Conservation (phyloP, 2,329 filamentous ascomycete species). For the Plenodomus tracheiphilus region DNA sequence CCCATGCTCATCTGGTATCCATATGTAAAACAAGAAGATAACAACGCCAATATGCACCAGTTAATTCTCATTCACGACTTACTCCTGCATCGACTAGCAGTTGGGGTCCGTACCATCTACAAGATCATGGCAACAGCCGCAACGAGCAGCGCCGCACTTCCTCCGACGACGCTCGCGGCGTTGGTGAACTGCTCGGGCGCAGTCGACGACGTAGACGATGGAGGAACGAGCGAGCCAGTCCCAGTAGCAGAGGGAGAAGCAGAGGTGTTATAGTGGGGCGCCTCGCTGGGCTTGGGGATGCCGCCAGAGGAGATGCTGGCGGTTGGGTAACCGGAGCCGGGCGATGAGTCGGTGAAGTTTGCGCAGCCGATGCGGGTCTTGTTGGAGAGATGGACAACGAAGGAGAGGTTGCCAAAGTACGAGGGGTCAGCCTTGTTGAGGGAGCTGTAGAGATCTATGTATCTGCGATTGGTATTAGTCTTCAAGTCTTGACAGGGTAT, state of each 20-base stretch:
- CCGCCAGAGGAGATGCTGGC: conserved; percentile 13
- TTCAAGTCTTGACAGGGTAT: background rate
- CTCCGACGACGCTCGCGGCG: conserved; percentile 25
- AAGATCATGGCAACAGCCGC: conserved; percentile 30
- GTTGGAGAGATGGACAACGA: conserved; percentile 60
- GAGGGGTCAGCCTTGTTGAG: conserved; percentile 46
- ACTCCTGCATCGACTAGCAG: background rate
- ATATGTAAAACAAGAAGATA: conserved; percentile 7
- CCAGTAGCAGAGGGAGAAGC: conserved; percentile 15
- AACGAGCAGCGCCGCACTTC: conserved; percentile 26
- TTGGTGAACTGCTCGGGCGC: conserved; percentile 20
- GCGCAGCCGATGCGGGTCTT: conserved; percentile 60
- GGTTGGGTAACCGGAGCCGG: conserved; percentile 52
- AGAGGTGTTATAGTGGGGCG: conserved; percentile 16
- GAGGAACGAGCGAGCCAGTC: conserved; percentile 14
- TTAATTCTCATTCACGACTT: background rate
- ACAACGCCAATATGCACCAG: conserved; percentile 20
- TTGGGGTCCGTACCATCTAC: conserved; percentile 11
- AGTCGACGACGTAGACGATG: conserved; percentile 15
- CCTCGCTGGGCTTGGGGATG: conserved; percentile 9
- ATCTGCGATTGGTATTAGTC: conserved; percentile 35
- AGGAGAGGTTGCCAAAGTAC: conserved; percentile 58
- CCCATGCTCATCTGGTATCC: conserved; percentile 22
- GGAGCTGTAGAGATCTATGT: conserved; percentile 55
- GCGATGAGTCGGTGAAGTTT: conserved; percentile 59